Conservation (phyloP, 768 basidiomycete species). For the Russula sp. region DNA sequence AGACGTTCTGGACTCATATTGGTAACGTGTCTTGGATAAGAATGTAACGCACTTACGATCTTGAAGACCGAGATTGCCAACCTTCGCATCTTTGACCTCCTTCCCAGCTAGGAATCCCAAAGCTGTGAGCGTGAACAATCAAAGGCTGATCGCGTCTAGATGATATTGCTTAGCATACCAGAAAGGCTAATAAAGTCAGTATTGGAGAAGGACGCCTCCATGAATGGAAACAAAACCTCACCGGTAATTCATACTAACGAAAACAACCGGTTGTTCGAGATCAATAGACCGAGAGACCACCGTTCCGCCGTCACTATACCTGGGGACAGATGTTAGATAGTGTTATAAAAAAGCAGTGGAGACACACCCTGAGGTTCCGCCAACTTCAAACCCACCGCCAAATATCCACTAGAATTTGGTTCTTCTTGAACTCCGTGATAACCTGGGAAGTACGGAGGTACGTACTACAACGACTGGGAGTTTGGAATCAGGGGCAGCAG, state of each 20-base stretch:
- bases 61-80: no score
- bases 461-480: slow-evolving; percentile 26
- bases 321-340: not conserved
- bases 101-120: slow-evolving; percentile 47
- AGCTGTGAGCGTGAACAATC: slow-evolving; percentile 21
- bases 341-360: not conserved
- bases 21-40: slow-evolving; percentile 42
- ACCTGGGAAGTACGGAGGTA: not conserved
- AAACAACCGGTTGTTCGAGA: slow-evolving; percentile 23
- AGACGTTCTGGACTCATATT: no score
- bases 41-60: slow-evolving; percentile 38
- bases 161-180: not conserved
- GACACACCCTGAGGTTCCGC: slow-evolving; percentile 9
- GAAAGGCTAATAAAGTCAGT: slow-evolving; percentile 6
- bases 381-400: slow-evolving; percentile 22
- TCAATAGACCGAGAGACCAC: slow-evolving; percentile 25
- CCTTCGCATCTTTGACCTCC: no score
- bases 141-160: not conserved
- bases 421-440: not conserved
- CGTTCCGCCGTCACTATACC: slow-evolving; percentile 22
- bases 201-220: not conserved
- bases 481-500: not conserved
- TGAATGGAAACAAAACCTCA: not conserved
- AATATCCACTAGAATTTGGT: slow-evolving; percentile 23
- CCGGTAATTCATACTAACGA: slow-evolving; percentile 28